phyloP scores from a whole-genome alignment of 2,329 filamentous ascomycete genomes.

The Scolecobasidium constrictum region DNA sequence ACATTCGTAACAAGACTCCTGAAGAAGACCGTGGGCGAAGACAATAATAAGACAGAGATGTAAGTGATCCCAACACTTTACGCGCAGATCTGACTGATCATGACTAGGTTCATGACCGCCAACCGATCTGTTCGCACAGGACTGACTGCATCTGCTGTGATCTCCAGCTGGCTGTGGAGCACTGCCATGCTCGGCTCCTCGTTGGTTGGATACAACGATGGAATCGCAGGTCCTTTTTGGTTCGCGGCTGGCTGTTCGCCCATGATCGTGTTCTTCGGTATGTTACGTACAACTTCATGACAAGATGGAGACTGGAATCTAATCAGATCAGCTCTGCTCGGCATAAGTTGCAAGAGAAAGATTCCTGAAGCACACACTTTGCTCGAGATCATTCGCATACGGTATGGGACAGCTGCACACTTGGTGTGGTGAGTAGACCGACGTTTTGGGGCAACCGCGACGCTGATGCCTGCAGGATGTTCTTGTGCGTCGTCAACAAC shows the following conservation, averaged over 20 bases:
- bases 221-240: slow-evolving; percentile 45
- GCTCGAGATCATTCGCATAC: slow-evolving; percentile 41
- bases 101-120: slow-evolving; percentile 39
- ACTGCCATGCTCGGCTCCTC: slow-evolving; percentile 41
- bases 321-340: slow-evolving; percentile 38
- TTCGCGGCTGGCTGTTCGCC: slow-evolving; percentile 45
- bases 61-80: slow-evolving; percentile 11
- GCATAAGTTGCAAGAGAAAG: slow-evolving; percentile 41
- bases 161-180: slow-evolving; percentile 45
- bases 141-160: slow-evolving; percentile 41
- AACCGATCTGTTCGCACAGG: slow-evolving; percentile 41
- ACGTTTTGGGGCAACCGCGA: no score
- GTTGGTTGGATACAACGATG: slow-evolving; percentile 43
- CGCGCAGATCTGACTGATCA: background rate
- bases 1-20: slow-evolving; percentile 16
- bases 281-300: no score
- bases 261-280: slow-evolving; percentile 48
- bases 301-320: no score
- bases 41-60: slow-evolving; percentile 44
- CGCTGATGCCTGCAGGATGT: slow-evolving; percentile 43
- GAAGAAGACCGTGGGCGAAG: slow-evolving; percentile 40
- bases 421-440: no score
- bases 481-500: slow-evolving; percentile 43
- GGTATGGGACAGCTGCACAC: slow-evolving; percentile 34
- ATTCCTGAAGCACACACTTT: slow-evolving; percentile 45